phyloP scores from a whole-genome alignment of 495 filamentous ascomycete genomes.

The Haplographium delicatum region DNA sequence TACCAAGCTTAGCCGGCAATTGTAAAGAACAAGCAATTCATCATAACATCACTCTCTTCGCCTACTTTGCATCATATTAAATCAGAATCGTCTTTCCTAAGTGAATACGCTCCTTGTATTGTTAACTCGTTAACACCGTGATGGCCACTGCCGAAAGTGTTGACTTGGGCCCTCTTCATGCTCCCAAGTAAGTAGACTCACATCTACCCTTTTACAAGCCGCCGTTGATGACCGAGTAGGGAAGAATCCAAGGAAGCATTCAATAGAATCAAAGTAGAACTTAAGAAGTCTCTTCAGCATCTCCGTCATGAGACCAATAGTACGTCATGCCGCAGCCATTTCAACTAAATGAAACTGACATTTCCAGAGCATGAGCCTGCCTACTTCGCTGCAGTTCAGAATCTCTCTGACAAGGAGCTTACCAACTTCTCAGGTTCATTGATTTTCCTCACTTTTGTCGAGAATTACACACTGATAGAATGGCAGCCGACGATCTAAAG shows the following conservation, averaged over 20 bases:
- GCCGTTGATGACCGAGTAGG: conserved; percentile 4
- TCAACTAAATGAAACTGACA: too few relatives aligned
- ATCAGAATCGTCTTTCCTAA: too few relatives aligned
- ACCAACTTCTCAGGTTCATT: conserved; percentile 32
- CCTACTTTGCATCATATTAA: too few relatives aligned
- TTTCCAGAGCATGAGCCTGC: conserved; percentile 43
- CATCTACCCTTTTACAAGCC: neutral
- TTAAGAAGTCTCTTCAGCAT: conserved; percentile 46
- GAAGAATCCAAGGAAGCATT: conserved; percentile 47
- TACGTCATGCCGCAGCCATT: too few relatives aligned
- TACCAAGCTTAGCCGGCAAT: too few relatives aligned
- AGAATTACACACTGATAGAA: neutral
- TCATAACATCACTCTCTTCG: too few relatives aligned
- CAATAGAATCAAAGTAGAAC: conserved; percentile 38
- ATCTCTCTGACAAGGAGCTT: conserved; percentile 29
- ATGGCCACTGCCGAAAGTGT: conserved; percentile 52
- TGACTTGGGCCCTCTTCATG: conserved; percentile 39
- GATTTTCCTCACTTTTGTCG: neutral
- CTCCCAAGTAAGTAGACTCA: conserved; percentile 31
- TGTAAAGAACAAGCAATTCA: too few relatives aligned
- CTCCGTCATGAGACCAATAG: conserved; percentile 37
- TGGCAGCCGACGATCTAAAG: conserved; percentile 35
- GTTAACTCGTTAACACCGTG: too few relatives aligned
- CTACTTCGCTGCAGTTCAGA: conserved; percentile 41
- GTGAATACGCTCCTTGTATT: too few relatives aligned